Evolutionary conservation across 768 basidiomycete species (phyloP).

Genomic region (Trichaptum fuscoviolaceum): DNA sequence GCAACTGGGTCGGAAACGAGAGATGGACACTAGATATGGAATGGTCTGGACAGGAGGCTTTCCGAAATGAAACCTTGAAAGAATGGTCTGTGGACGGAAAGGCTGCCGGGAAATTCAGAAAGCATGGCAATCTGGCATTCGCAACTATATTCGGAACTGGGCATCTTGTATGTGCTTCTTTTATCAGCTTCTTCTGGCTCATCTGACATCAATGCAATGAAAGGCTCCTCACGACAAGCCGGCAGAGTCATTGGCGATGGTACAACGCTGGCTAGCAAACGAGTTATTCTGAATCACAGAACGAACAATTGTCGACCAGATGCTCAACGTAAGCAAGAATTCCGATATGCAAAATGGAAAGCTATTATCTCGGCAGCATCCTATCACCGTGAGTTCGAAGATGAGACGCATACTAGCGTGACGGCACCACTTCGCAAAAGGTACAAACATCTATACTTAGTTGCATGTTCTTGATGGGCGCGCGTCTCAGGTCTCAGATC

Average conservation of each 20-base stretch:
- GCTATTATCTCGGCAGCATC: too few species aligned
- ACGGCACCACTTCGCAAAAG: too few species aligned
- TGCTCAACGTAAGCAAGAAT: too few species aligned
- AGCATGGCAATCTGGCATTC: slow-evolving; percentile 54
- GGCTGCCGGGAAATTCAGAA: slow-evolving; percentile 52
- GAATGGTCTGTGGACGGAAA: slow-evolving; percentile 54
- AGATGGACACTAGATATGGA: slow-evolving; percentile 52
- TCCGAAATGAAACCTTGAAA: slow-evolving; percentile 34
- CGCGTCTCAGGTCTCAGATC: too few species aligned
- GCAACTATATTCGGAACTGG: slow-evolving; percentile 62
- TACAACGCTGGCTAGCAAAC: slow-evolving; percentile 56
- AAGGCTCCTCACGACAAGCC: slow-evolving; percentile 69
- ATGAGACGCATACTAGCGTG: too few species aligned
- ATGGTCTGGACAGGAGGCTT: slow-evolving; percentile 53
- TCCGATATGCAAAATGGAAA: too few species aligned
- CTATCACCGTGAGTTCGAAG: too few species aligned
- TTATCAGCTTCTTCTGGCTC: not conserved
- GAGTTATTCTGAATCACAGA: slow-evolving; percentile 27
- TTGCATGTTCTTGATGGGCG: too few species aligned
- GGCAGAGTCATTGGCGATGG: slow-evolving; percentile 54
- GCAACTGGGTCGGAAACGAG: slow-evolving; percentile 61
- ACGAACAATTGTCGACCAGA: too few species aligned
- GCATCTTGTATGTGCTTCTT: slow-evolving; percentile 55
- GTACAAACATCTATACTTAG: too few species aligned
- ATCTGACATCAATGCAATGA: slow-evolving; percentile 11